Evolutionary conservation across 2,329 filamentous ascomycete species (phyloP).

Genomic region (Albifimbria verrucaria): DNA sequence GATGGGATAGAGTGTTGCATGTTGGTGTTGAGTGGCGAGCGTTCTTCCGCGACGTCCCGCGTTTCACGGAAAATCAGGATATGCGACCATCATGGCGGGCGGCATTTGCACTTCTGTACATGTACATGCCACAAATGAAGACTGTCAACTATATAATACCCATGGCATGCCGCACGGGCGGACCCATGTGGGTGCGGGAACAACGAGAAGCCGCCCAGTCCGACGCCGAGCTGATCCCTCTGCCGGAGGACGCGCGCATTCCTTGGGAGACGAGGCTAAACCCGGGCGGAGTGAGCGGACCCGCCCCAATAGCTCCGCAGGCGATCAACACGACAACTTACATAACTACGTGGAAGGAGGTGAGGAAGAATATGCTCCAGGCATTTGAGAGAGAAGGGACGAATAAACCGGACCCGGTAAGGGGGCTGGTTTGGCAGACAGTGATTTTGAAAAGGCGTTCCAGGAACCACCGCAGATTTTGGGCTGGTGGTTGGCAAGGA

Average conservation of each 20-base stretch:
- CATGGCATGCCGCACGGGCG: conserved; percentile 19
- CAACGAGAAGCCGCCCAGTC: conserved; percentile 17
- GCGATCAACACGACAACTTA: conserved; percentile 1
- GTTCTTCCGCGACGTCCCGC: conserved; percentile 22
- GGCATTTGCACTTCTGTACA: conserved; percentile 15
- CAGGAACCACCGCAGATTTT: conserved; percentile 4
- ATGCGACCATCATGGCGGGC: conserved; percentile 17
- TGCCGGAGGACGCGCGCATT: conserved; percentile 17
- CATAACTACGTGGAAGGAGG: conserved; percentile 14
- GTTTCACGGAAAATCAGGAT: conserved; percentile 13
- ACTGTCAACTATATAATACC: conserved; percentile 24
- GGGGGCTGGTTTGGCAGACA: not conserved
- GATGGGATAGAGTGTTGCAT: conserved; percentile 22
- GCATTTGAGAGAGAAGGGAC: conserved; percentile 4
- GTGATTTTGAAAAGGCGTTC: not conserved
- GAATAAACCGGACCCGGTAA: not conserved
- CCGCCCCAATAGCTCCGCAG: not conserved
- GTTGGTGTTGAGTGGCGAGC: conserved; percentile 26
- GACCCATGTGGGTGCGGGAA: conserved; percentile 22
- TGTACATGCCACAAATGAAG: conserved; percentile 18
- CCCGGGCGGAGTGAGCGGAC: conserved; percentile 1
- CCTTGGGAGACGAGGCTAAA: conserved; percentile 19
- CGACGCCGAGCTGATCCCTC: conserved; percentile 11
- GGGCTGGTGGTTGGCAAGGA: conserved; percentile 4
- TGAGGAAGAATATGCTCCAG: conserved; percentile 13